A percentile compares a stretch with the other conserved stretches of the same genome.
Conservation (phyloP, 495 filamentous ascomycete genomes). For the Bacidia rubella region DNA sequence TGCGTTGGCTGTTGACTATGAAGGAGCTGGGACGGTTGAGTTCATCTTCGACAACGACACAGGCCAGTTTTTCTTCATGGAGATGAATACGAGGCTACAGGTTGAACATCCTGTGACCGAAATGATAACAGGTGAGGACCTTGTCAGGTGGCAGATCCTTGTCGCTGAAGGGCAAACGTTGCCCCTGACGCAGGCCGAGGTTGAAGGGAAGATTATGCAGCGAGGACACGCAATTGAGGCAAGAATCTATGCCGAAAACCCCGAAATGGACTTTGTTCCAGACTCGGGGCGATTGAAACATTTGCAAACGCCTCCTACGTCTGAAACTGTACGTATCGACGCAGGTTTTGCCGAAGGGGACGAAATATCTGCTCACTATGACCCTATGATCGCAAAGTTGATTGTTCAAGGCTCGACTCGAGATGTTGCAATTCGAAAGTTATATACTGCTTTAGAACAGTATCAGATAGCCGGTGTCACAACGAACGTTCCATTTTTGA, state of each 20-base stretch:
- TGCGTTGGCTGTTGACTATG: conserved; percentile 83
- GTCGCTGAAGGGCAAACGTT: conserved; percentile 77
- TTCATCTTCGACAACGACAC: conserved; percentile 98
- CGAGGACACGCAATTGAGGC: conserved; percentile 86
- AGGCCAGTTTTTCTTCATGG: conserved; percentile 96
- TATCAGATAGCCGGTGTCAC: conserved; percentile 88
- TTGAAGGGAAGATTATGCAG: conserved; percentile 61
- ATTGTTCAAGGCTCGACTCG: conserved; percentile 76
- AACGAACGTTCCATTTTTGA: conserved; percentile 96
- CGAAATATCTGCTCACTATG: conserved; percentile 87
- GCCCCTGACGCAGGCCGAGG: conserved; percentile 73
- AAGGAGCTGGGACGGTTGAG: conserved; percentile 93
- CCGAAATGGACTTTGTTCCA: conserved; percentile 75
- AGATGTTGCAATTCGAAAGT: conserved; percentile 68
- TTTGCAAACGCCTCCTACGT: conserved; percentile 55
- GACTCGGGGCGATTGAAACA: conserved; percentile 84
- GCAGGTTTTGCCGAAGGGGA: conserved; percentile 85
- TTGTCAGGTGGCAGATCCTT: conserved; percentile 93
- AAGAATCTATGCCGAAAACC: conserved; percentile 93
- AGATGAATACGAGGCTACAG: conserved; percentile 96
- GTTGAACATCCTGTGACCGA: conserved; percentile 97
- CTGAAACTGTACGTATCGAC: conserved; percentile 72
- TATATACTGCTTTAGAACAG: conserved; percentile 66
- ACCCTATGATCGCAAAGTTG: conserved; percentile 97
- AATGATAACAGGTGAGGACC: conserved; percentile 87